Conservation (phyloP, 2,329 filamentous ascomycete genomes). For the Aspergillus sp. region DNA sequence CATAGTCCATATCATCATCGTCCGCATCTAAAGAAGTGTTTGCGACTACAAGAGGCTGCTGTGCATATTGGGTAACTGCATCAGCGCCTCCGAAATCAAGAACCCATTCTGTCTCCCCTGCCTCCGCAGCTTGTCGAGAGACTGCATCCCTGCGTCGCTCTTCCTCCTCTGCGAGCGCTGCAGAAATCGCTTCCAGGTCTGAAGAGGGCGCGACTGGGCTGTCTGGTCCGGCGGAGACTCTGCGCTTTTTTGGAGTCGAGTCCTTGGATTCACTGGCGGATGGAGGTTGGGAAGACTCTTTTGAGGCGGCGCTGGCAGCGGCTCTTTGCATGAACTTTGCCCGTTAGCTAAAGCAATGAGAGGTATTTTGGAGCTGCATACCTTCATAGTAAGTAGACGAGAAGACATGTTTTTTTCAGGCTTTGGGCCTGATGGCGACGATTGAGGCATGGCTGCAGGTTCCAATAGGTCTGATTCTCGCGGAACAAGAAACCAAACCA, state of each 20-base stretch:
- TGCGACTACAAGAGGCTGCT: constrained; percentile 31
- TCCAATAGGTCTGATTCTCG: background rate
- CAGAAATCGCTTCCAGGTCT: constrained; percentile 41
- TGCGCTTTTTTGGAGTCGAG: constrained; percentile 37
- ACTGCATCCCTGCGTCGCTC: constrained; percentile 41
- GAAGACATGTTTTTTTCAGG: constrained; percentile 76
- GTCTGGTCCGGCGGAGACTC: constrained; percentile 27
- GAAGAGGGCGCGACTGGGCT: constrained; percentile 27
- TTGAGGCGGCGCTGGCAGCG: constrained; percentile 57
- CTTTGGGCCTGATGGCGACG: constrained; percentile 51
- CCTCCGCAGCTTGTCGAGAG: constrained; percentile 41
- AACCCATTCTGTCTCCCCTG: constrained; percentile 47
- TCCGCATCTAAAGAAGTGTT: constrained; percentile 36
- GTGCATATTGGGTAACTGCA: constrained; percentile 14
- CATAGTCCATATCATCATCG: constrained; percentile 27
- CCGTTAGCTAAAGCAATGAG: background rate
- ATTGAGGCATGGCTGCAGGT: constrained; percentile 29
- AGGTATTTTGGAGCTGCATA: constrained; percentile 21
- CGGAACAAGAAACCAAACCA: background rate
- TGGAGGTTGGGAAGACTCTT: constrained; percentile 42
- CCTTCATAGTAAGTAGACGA: constrained; percentile 87
- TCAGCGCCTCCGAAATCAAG: constrained; percentile 31
- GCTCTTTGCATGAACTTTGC: constrained; percentile 84
- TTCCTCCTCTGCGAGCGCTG: constrained; percentile 42
- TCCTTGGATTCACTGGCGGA: constrained; percentile 48